These are phyloP conservation scores for Yamadazyma scolyti DNA, from an alignment of 805 yeast genomes.

Conservation along the genomic window DNA sequence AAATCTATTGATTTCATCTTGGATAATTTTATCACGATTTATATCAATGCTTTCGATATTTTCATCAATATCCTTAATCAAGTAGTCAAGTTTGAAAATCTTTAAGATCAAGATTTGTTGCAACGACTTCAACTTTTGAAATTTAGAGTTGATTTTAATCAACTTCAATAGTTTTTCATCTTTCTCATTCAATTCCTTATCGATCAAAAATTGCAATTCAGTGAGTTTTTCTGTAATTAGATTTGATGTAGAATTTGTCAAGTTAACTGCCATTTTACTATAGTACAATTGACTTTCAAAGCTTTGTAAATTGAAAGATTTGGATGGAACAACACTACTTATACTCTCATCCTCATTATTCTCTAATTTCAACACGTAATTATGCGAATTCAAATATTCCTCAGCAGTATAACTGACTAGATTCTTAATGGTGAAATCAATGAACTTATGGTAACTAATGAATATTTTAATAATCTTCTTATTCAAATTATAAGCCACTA, in stretches of 20 bases:
- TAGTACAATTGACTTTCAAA: conserved; percentile 36
- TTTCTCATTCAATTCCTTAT: conserved; percentile 32
- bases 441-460: conserved; percentile 77
- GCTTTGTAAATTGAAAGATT: conserved; percentile 19
- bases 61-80: conserved; percentile 23
- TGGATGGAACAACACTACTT: conserved; percentile 2
- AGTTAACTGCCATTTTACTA: conserved; percentile 30
- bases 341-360: conserved; percentile 8
- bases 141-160: conserved; percentile 16
- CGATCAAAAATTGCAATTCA: conserved; percentile 34
- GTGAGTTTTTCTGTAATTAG: conserved; percentile 35
- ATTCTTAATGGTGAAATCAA: conserved; percentile 42
- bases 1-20: conserved; percentile 38
- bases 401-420: conserved; percentile 43
- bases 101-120: conserved; percentile 26
- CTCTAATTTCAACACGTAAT: conserved; percentile 23
- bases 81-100: conserved; percentile 30
- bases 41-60: conserved; percentile 18
- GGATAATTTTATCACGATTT: conserved; percentile 30
- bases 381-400: conserved; percentile 36
- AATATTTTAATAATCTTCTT: conserved; percentile 74
- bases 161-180: conserved; percentile 29
- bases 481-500: conserved; percentile 77
- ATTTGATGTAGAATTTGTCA: conserved; percentile 31
- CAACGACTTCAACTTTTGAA: conserved; percentile 21